Conservation (phyloP, 495 filamentous ascomycete species). For the Cercophora newfieldiana region DNA sequence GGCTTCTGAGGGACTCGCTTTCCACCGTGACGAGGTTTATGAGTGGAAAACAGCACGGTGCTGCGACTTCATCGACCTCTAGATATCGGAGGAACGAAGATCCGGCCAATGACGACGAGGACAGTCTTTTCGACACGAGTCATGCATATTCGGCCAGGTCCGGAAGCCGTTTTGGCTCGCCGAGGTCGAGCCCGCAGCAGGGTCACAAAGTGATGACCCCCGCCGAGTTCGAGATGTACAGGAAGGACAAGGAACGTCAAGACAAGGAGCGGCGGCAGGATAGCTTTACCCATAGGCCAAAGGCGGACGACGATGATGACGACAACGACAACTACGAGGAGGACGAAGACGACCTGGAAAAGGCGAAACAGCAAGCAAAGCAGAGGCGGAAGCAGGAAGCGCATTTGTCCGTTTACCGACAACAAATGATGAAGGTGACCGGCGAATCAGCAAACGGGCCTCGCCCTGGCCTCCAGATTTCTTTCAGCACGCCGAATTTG, state of each 20-base stretch:
- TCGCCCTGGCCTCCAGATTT: constrained; percentile 47
- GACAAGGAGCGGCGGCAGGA: constrained; percentile 65
- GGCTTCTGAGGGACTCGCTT: constrained; percentile 63
- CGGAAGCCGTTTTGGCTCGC: constrained; percentile 43
- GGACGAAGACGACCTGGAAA: constrained; percentile 82
- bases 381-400: constrained; percentile 89
- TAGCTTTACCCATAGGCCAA: constrained; percentile 26
- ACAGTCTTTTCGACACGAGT: constrained; percentile 50
- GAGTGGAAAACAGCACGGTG: constrained; percentile 22
- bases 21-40: constrained; percentile 49
- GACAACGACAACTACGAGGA: constrained; percentile 67
- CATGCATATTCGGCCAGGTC: constrained; percentile 59
- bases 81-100: constrained; percentile 41
- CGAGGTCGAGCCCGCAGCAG: constrained; percentile 40
- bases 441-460: constrained; percentile 61
- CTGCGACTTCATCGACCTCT: constrained; percentile 23
- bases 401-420: constrained; percentile 84
- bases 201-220: constrained; percentile 83
- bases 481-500: constrained; percentile 59
- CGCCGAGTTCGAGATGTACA: constrained; percentile 81
- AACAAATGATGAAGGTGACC: constrained; percentile 96
- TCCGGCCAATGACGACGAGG: constrained; percentile 39
- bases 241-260: constrained; percentile 73
- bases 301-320: constrained; percentile 53
- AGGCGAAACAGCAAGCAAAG: constrained; percentile 66